These are phyloP conservation scores for Sequoia sempervirens DNA, from an alignment of 75 land plant genomes.

Conservation along the genomic window DNA sequence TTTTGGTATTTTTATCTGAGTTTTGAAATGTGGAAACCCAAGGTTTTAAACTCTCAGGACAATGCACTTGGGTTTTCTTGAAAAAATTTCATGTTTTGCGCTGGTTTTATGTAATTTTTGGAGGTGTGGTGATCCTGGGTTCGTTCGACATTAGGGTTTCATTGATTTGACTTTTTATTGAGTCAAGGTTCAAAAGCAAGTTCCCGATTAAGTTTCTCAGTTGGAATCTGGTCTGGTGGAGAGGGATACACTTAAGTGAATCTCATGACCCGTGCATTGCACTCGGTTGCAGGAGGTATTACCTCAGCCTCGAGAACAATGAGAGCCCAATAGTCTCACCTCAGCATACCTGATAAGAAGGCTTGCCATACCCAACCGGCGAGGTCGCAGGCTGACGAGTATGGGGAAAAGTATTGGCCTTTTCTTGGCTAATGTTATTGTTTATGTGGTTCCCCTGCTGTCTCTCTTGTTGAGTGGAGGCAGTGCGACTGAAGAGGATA, in stretches of 20 bases:
- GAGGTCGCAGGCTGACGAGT: background rate
- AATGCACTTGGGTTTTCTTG: background rate
- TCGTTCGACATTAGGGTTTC: background rate
- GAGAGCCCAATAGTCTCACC: background rate
- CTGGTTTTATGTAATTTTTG: background rate
- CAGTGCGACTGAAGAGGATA: slow-evolving; percentile 9
- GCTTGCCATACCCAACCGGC: background rate
- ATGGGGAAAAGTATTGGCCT: background rate
- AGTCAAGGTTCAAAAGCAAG: background rate
- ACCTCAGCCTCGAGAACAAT: background rate
- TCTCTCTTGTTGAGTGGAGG: background rate
- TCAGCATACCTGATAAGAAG: background rate
- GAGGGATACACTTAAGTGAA: background rate
- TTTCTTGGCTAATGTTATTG: background rate
- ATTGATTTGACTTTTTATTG: background rate
- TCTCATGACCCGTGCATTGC: background rate
- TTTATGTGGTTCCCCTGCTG: background rate
- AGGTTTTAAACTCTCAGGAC: background rate
- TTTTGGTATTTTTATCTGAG: no score
- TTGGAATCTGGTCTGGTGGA: background rate
- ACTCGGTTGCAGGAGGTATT: background rate
- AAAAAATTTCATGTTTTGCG: background rate
- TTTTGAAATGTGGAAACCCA: background rate
- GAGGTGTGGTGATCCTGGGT: background rate
- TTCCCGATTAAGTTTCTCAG: background rate